Evolutionary conservation across 495 filamentous ascomycete species (phyloP).

Genomic region (Penicillium alfredii): DNA sequence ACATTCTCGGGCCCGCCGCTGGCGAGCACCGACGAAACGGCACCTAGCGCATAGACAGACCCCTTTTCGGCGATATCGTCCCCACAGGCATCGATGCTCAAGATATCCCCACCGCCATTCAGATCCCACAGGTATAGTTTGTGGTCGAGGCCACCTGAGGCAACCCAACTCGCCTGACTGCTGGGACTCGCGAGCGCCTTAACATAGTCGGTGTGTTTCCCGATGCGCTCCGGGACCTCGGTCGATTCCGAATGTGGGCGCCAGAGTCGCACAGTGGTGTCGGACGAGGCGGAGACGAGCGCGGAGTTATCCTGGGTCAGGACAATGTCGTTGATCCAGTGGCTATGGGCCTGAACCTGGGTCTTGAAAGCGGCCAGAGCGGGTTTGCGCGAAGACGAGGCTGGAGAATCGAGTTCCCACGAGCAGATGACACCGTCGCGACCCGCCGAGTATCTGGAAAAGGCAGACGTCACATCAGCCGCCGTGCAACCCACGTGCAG

Average conservation of each 20-base stretch:
- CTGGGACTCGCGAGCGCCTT: slow-evolving; percentile 83
- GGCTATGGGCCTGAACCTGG: slow-evolving; percentile 95
- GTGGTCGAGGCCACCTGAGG: slow-evolving; percentile 90
- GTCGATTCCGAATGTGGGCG: slow-evolving; percentile 69
- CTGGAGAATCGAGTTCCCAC: slow-evolving; percentile 71
- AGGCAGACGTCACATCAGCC: slow-evolving; percentile 18
- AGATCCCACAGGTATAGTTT: slow-evolving; percentile 93
- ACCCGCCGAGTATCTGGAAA: slow-evolving; percentile 81
- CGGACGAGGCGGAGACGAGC: slow-evolving; percentile 89
- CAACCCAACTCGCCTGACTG: slow-evolving; percentile 74
- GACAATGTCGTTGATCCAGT: slow-evolving; percentile 98
- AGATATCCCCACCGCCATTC: slow-evolving; percentile 72
- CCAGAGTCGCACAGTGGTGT: slow-evolving; percentile 93
- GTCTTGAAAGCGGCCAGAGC: slow-evolving; percentile 65
- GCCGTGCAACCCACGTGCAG: slow-evolving; percentile 13
- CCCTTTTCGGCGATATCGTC: slow-evolving; percentile 80
- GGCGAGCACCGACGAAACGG: slow-evolving; percentile 69
- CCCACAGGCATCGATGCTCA: slow-evolving; percentile 79
- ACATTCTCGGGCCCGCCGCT: slow-evolving; percentile 93
- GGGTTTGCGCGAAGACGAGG: slow-evolving; percentile 30
- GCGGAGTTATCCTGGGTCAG: slow-evolving; percentile 76
- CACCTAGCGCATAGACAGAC: slow-evolving; percentile 85
- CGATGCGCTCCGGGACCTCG: slow-evolving; percentile 71
- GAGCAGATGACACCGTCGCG: slow-evolving; percentile 94
- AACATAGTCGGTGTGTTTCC: slow-evolving; percentile 91